Base-by-base conservation (phyloP, 139 green algal species). In the Pseudopediastrum boryanum region DNA sequence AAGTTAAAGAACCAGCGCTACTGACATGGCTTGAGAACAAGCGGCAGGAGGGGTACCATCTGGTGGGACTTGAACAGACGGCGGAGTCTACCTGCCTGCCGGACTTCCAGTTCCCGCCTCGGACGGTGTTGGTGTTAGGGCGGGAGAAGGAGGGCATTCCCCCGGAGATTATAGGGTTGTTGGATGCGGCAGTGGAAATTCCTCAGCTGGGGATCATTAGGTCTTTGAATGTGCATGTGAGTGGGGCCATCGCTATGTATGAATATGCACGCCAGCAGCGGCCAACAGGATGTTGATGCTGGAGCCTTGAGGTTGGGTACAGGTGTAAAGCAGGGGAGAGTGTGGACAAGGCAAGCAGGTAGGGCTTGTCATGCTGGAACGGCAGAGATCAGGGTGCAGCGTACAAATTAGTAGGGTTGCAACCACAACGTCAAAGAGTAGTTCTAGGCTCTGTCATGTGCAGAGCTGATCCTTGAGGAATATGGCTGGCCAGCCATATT, bases 191-290 rank as follows among this genome's bases (percentile, higher is more conserved):
- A 0, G 85, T 98, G n/a, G 94, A 98, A 87, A 98, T 98, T 19
- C 95, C 95, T 3, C 93, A 98, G 85, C 63, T 95, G 3, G 94
- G 95, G 16, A 43, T 97, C 46, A 93, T 98, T 46, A 79, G 95
- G 0, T 96, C 90, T 0, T 85, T 98, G 35, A 98, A 98, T 83
- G 95, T 98, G 16, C 95, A 98, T 83, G 95, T 98, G 36, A 92
- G 78, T 36, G 95, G 87, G 2, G 93, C 94, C 0, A 92, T 98
- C 23, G 88, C 90, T 2, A 67, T 95, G 59, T 97, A 94, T 76
- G 93, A 98, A 61, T 98, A 94, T 83, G 93, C 91, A 3, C 64
- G 86, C 39, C 93, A 96, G 81, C 80, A 82, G n/a, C 64, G 51
- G 72, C 50, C 46, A 16, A 56, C 13, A 19, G 56, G 8, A 35